Evolutionary conservation across 345 rosid genomes (phyloP), one percentile per base, ranked within the genome.

Genomic region (Excoecaria cochinchinensis): DNA sequence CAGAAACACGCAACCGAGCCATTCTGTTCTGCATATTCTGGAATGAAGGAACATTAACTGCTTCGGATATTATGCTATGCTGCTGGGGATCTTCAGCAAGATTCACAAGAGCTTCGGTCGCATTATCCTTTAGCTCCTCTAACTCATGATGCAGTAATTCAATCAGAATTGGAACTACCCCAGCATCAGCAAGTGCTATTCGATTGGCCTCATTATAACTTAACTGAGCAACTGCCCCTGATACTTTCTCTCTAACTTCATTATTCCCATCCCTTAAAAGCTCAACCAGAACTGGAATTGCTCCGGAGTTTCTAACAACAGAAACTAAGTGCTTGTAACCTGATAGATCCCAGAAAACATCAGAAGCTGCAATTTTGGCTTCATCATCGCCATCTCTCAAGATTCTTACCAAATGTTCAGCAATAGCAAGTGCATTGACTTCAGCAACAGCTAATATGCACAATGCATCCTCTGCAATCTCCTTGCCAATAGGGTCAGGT

Each of bases 381-480:
- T 83, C 86, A 48, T 63, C 58, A 66, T 87, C 83, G 3, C 92
- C 92, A 78, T 87, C 89, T 81, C 87, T 85, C 70, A 88, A 83
- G 67, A 90, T 85, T 80, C 88, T 85, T 70, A 85, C 90, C 67
- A 86, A 67, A 40, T 85, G 84, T 47, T 86, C 87, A 46, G 83
- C 87, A 71, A 90, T 88, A 56, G 64, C 47, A 75, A 82, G 77
- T 3, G 89, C 89, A 79, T 87, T 90, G 60, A n/a, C 81, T 61
- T 87, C 92, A 40, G 84, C 83, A 67, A 88, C 82, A 68, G 92
- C 88, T 76, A 87, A 67, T 71, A 88, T 46, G 77, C 87, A 85
- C 39, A 90, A 87, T 42, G 74, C 94, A 78, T 90, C 92, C 75
- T 87, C 88, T 0, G 90, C 89, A 53, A 90, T 83, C 78, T 90